Evolutionary conservation across 139 green algal genomes (phyloP), one percentile per base, ranked within the genome.

Genomic region (Microglena sp.): DNA sequence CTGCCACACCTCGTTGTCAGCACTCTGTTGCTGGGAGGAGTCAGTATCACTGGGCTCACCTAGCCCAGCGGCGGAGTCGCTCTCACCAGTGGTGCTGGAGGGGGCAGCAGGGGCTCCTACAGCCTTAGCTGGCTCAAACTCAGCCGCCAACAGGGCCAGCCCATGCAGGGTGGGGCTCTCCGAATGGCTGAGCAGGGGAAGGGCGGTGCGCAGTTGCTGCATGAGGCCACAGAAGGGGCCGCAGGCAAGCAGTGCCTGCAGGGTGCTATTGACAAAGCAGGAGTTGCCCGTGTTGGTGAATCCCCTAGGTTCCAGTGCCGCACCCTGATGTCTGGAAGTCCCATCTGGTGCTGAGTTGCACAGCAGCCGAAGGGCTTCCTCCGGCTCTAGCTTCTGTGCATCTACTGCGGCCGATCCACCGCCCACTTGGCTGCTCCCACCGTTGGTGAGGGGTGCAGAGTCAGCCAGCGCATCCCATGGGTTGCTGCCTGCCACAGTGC

Each of bases 251-350:
- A 94, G 70, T n/a, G 84, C 84, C 81, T 92, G 77, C 62, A 40
- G 66, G 0, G 79, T 86, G 28, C 72, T 73, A 73, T 89, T 92
- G 67, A 90, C 78, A 67, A 94, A 94, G 83, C 87, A 93, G 2
- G 82, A 74, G 76, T 92, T 91, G 54, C 87, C 87, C 0, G 82
- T 86, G 77, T 92, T 92, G 36, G 82, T 40, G 4, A 94, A 73
- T 5, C 87, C 84, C 3, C 82, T 68, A 0, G 86, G 86, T n/a
- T n/a, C n/a, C n/a, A n/a, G n/a, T n/a, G n/a, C 70, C 73, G 59
- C 34, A 88, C 64, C 40, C 40, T n/a, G n/a, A n/a, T n/a, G n/a
- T n/a, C n/a, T n/a, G n/a, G n/a, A n/a, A n/a, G n/a, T n/a, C n/a
- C n/a, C n/a, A n/a, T n/a, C n/a, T n/a, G n/a, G n/a, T n/a, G n/a